A percentile compares a stretch with the other conserved stretches of the same genome.
These are phyloP conservation scores for Bonia amplexicaulis DNA, from an alignment of 176 grass and related monocot genomes.

Conservation along the genomic window DNA sequence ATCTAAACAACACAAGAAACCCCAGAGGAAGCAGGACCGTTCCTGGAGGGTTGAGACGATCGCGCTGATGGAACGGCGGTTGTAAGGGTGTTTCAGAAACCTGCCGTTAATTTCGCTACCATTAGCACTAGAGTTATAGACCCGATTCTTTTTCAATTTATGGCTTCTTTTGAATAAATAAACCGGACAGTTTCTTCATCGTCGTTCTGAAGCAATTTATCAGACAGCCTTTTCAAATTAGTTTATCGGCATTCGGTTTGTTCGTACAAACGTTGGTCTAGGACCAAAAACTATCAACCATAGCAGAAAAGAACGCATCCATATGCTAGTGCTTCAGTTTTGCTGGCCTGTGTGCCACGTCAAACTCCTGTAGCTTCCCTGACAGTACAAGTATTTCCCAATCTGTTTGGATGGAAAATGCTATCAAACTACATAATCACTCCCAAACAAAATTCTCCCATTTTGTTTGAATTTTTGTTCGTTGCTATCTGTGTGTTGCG, in stretches of 20 bases:
- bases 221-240: too few species aligned
- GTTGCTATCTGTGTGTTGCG: not conserved
- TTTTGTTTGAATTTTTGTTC: not conserved
- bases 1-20: constrained; percentile 59
- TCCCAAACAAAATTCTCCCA: not conserved
- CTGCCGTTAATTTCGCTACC: constrained; percentile 33
- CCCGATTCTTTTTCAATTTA: too few species aligned
- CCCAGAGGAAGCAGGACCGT: constrained; percentile 66
- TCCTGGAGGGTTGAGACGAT: constrained; percentile 64
- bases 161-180: too few species aligned
- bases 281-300: too few species aligned
- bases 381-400: not conserved
- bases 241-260: too few species aligned
- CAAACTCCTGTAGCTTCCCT: not conserved
- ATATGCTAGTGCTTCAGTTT: not conserved
- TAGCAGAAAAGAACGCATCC: too few species aligned
- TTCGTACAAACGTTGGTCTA: too few species aligned
- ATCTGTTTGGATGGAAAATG: not conserved
- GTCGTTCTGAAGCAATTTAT: too few species aligned
- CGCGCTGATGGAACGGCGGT: constrained; percentile 46
- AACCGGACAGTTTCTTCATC: too few species aligned
- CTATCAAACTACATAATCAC: not conserved
- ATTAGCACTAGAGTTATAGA: not conserved
- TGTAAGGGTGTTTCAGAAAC: constrained; percentile 60
- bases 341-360: not conserved